Evolutionary conservation across 1,284 basidiomycete genomes (phyloP), one percentile per base, ranked within the genome.

Genomic region (Ganoderma resinaceum): DNA sequence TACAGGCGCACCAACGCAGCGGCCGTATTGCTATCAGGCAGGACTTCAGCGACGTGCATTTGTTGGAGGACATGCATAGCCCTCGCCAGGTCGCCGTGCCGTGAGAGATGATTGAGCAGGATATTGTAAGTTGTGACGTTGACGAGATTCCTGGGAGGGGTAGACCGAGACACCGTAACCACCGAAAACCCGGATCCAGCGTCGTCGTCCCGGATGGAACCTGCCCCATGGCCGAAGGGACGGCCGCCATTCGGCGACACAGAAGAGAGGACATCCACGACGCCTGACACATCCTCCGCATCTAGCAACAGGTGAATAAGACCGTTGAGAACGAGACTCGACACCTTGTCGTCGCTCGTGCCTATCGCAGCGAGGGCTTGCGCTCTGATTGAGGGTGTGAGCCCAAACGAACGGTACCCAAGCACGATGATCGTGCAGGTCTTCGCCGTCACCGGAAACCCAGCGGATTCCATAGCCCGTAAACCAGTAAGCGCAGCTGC

Each of bases 61-160:
- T 81, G 81, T 46, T 82, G 76, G 59, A 90, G 78, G 52, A 91
- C 78, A 35, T 78, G 76, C 61, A 86, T 75, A 11, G 87, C 83
- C 53, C 82, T 81, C n/a, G 80, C 68, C 29, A 87, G 78, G 72
- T 89, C 83, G 40, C 79, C 78, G 49, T 80, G 80, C 23, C 74
- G 78, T n/a, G 85, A 84, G 62, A 89, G 77, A 71, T 88, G 83
- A 74, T 89, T 85, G 76, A 93, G 85, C 69, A 92, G 82, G 38
- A 90, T 86, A 12, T 87, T 86, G 79, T 88, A 91, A 1, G 92
- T 94, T 12, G 82, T 81, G 8, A 85, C 82, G 72, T 91, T 85
- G 23, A 69, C 29, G 16, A 59, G 26, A 42, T 60, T 26, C 18
- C n/a, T 46, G 16, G 26, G 62, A 18, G 89, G 87, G 53, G 66